A percentile compares a stretch with the other conserved stretches of the same genome.
Evolutionary conservation across 2,329 filamentous ascomycete genomes (phyloP).

Genomic region (Diplodia scrobiculata): DNA sequence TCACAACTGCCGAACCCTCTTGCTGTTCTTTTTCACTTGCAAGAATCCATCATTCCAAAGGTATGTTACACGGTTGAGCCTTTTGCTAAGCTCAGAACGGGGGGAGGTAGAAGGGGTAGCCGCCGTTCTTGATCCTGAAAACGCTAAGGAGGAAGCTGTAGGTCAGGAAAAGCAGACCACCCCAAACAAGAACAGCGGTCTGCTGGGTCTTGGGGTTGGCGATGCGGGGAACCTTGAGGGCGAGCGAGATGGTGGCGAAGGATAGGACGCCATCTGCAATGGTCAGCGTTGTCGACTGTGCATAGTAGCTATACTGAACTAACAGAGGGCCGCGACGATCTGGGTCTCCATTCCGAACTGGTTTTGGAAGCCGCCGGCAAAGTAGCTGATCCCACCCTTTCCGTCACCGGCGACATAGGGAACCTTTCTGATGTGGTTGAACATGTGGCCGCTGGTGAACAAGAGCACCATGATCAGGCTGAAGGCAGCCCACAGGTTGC

Average conservation of each 20-base stretch:
- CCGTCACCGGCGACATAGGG: conserved; percentile 88
- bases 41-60: not conserved
- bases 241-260: conserved; percentile 87
- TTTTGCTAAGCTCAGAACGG: conserved; percentile 64
- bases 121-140: conserved; percentile 91
- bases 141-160: conserved; percentile 95
- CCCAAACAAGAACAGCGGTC: conserved; percentile 78
- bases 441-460: conserved; percentile 98
- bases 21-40: not conserved
- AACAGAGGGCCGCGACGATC: conserved; percentile 91
- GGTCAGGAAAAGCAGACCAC: conserved; percentile 71
- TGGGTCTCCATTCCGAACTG: conserved; percentile 95
- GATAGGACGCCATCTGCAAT: conserved; percentile 72
- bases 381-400: conserved; percentile 82
- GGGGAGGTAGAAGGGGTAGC: conserved; percentile 91
- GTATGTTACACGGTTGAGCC: conserved; percentile 4
- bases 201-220: conserved; percentile 75
- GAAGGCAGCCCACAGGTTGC: conserved; percentile 89
- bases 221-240: conserved; percentile 89
- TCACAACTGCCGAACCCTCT: too few species aligned
- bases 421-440: conserved; percentile 95
- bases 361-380: conserved; percentile 87
- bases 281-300: conserved; percentile 29
- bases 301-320: conserved; percentile 45
- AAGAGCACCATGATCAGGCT: conserved; percentile 86